These are phyloP conservation scores for Dactylellina drechsleri DNA, from an alignment of 2,329 filamentous ascomycete species.

Conservation along the genomic window DNA sequence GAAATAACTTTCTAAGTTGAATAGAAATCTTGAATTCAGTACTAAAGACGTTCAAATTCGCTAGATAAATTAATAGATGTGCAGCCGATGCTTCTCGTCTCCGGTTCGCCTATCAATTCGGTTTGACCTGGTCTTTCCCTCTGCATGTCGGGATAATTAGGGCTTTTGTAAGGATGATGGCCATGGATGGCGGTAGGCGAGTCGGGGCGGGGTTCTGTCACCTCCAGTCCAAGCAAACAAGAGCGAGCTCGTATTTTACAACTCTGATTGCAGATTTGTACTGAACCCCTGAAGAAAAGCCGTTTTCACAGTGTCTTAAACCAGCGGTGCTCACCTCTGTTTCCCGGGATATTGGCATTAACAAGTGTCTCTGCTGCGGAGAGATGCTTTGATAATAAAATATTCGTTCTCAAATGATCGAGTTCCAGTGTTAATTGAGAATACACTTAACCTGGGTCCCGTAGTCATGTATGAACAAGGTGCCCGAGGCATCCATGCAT, in stretches of 20 bases:
- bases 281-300: slow-evolving; percentile 22
- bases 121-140: slow-evolving; percentile 30
- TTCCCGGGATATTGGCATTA: too few relatives aligned
- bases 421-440: too few relatives aligned
- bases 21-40: neutral
- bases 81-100: slow-evolving; percentile 40
- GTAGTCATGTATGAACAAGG: too few relatives aligned
- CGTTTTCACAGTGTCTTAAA: neutral
- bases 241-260: slow-evolving; percentile 15
- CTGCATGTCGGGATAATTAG: slow-evolving; percentile 44
- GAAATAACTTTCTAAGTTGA: neutral
- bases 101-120: slow-evolving; percentile 40
- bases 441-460: too few relatives aligned
- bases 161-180: slow-evolving; percentile 15
- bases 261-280: slow-evolving; percentile 3
- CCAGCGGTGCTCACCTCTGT: too few relatives aligned
- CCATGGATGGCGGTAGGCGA: slow-evolving; percentile 15
- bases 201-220: slow-evolving; percentile 2
- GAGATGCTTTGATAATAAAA: too few relatives aligned
- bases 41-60: slow-evolving; percentile 11
- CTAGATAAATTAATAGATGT: slow-evolving; percentile 24
- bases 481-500: too few relatives aligned
- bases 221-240: slow-evolving; percentile 1
- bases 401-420: too few relatives aligned
- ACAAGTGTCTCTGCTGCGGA: too few relatives aligned